Percentiles rank a stretch among this genome's conserved stretches.
These are phyloP conservation scores for Fusarium phyllophilum DNA, from an alignment of 2,329 filamentous ascomycete species.

Conservation along the genomic window DNA sequence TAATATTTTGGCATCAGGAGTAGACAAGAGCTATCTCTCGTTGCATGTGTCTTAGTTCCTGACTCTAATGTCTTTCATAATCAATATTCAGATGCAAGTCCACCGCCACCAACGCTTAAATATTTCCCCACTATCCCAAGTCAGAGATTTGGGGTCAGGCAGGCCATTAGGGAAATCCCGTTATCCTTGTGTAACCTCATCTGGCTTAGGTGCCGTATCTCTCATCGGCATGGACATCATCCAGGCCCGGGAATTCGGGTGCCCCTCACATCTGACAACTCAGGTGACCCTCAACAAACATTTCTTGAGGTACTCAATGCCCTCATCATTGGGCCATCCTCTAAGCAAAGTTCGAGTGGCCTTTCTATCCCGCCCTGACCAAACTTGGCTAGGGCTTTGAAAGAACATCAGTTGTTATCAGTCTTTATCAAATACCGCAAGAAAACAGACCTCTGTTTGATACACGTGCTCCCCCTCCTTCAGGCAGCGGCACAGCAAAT, in stretches of 20 bases:
- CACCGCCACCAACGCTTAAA: background rate
- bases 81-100: background rate
- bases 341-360: background rate
- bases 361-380: background rate
- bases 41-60: background rate
- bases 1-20: background rate
- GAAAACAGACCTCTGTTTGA: background rate
- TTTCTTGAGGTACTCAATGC: background rate
- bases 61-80: background rate
- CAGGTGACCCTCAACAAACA: background rate
- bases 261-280: background rate
- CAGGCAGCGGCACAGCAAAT: background rate
- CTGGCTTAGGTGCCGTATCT: background rate
- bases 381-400: background rate
- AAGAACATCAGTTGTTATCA: background rate
- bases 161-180: background rate
- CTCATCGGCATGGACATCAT: slow-evolving; percentile 10
- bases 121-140: background rate
- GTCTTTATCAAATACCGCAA: background rate
- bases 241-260: background rate
- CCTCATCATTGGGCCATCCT: background rate
- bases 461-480: background rate
- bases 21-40: background rate
- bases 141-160: background rate
- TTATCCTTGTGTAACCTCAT: slow-evolving; percentile 7